phyloP scores from a whole-genome alignment of 192 early-diverging fungal genomes.

The Entrophospora sp. region DNA sequence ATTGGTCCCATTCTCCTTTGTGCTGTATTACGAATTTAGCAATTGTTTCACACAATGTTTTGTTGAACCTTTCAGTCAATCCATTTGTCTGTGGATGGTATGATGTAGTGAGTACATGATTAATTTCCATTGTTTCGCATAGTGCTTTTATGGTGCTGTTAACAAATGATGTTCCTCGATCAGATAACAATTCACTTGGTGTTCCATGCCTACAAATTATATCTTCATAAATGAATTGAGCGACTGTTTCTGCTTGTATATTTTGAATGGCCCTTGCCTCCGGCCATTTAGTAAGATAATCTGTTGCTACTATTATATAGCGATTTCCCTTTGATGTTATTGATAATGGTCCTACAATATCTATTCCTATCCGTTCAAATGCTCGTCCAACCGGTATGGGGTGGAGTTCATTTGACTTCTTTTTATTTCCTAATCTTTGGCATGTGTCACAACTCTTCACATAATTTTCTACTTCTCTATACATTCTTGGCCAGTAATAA shows the following conservation, averaged over 20 bases:
- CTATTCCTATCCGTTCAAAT: neutral
- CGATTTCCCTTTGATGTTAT: neutral
- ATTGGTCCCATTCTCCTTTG: neutral
- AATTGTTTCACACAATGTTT: neutral
- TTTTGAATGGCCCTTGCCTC: neutral
- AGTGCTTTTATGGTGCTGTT: neutral
- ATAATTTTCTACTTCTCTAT: neutral
- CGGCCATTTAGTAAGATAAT: slow-evolving; percentile 11
- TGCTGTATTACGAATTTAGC: neutral
- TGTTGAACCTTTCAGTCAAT: neutral
- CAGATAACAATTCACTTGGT: neutral
- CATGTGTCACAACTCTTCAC: neutral
- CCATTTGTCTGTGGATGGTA: no score
- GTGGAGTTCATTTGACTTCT: neutral
- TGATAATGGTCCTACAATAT: neutral
- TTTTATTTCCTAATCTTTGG: neutral
- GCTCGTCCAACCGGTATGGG: neutral
- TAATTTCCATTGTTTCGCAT: neutral
- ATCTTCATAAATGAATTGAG: neutral
- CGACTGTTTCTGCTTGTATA: neutral
- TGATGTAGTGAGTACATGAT: neutral
- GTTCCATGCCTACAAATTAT: neutral
- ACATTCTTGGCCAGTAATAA: neutral
- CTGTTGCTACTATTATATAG: neutral
- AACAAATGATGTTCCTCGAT: neutral